These are phyloP conservation scores for Volvariella volvacea DNA, from an alignment of 1,284 basidiomycete genomes.

Conservation along the genomic window DNA sequence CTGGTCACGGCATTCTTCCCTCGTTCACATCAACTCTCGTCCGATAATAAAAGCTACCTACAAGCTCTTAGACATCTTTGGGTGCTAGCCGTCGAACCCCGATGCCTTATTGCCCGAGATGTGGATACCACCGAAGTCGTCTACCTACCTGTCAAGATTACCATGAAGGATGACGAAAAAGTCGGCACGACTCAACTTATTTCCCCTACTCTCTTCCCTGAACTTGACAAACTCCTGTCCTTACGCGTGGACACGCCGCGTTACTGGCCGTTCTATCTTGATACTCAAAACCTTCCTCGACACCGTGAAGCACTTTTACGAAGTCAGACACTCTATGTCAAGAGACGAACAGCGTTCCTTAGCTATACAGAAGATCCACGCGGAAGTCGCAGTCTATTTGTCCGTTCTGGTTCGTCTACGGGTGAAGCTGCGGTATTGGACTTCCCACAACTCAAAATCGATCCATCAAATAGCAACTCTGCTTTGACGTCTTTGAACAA, in stretches of 20 bases:
- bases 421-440: constrained; percentile 74
- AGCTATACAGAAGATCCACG: constrained; percentile 91
- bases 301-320: constrained; percentile 67
- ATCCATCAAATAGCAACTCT: too few species aligned
- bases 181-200: constrained; percentile 69
- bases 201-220: constrained; percentile 87
- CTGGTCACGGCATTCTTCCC: constrained; percentile 92
- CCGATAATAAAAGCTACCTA: constrained; percentile 87
- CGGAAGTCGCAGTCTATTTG: constrained; percentile 85
- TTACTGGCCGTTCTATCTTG: constrained; percentile 89
- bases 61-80: constrained; percentile 95
- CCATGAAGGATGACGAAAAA: constrained; percentile 56
- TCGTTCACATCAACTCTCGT: constrained; percentile 69
- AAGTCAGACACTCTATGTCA: constrained; percentile 84
- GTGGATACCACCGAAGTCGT: constrained; percentile 87
- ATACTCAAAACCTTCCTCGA: constrained; percentile 60
- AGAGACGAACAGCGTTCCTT: constrained; percentile 87
- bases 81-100: constrained; percentile 91
- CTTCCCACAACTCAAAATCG: constrained; percentile 56
- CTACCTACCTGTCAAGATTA: constrained; percentile 87
- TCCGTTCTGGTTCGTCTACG: constrained; percentile 69
- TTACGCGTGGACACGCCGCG: constrained; percentile 87
- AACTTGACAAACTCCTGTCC: constrained; percentile 71
- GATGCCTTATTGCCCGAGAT: constrained; percentile 87
- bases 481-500: too few species aligned